Evolutionary conservation across 768 basidiomycete species (phyloP).

Genomic region (Hericium coralloides): DNA sequence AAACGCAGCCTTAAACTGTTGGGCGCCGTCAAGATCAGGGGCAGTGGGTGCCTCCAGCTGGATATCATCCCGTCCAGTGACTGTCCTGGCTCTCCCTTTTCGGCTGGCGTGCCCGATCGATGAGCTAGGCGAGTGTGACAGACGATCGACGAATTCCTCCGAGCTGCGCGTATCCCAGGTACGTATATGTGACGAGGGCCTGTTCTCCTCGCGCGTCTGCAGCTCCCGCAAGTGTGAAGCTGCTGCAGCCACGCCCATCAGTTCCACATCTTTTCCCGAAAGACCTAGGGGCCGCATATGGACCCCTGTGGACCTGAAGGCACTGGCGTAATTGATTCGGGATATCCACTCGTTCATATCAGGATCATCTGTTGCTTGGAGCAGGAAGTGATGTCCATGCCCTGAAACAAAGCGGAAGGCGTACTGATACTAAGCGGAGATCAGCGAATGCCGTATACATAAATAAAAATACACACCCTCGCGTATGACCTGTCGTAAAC

Average conservation of each 20-base stretch:
- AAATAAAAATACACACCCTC: conserved; percentile 43
- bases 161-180: conserved; percentile 30
- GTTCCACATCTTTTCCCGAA: conserved; percentile 59
- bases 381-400: conserved; percentile 72
- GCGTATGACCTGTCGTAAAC: conserved; percentile 70
- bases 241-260: conserved; percentile 81
- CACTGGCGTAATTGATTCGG: conserved; percentile 86
- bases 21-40: conserved; percentile 50
- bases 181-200: conserved; percentile 15
- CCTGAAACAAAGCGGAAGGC: conserved; percentile 72
- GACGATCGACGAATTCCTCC: conserved; percentile 6
- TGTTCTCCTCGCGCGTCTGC: conserved; percentile 27
- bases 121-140: conserved; percentile 3
- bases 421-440: conserved; percentile 23
- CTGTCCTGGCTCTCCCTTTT: background rate
- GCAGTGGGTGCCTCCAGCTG: conserved; percentile 38
- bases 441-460: background rate
- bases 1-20: conserved; percentile 75
- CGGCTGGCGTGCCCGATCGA: conserved; percentile 1
- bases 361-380: conserved; percentile 58
- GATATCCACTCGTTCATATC: conserved; percentile 90
- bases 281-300: conserved; percentile 70
- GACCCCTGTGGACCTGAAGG: conserved; percentile 81
- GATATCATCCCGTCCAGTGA: conserved; percentile 14
- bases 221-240: conserved; percentile 73